These are phyloP conservation scores for Periconia digitata DNA, from an alignment of 2,329 filamentous ascomycete species.

Conservation along the genomic window DNA sequence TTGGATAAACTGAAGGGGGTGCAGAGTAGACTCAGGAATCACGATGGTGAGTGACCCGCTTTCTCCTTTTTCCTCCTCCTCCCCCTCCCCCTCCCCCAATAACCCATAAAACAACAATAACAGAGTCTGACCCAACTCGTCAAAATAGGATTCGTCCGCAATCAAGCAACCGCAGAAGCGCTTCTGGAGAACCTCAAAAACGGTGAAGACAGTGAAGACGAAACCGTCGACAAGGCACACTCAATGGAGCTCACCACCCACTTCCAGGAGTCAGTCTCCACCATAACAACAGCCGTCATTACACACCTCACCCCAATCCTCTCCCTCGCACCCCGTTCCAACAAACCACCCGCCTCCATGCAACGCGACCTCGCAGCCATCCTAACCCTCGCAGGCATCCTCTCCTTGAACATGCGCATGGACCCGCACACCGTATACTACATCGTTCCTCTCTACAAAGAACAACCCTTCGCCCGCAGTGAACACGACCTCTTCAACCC, in stretches of 20 bases:
- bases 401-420: slow-evolving; percentile 27
- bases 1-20: slow-evolving; percentile 6
- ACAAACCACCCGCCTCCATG: not conserved
- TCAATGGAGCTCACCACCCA: slow-evolving; percentile 16
- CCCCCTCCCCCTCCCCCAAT: not conserved
- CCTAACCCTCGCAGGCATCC: slow-evolving; percentile 20
- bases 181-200: too few relatives aligned
- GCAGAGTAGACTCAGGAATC: slow-evolving; percentile 11
- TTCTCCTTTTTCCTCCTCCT: too few relatives aligned
- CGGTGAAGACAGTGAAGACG: too few relatives aligned
- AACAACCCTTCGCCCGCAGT: slow-evolving; percentile 16
- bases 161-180: not conserved
- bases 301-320: slow-evolving; percentile 26
- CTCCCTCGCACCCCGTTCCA: slow-evolving; percentile 3
- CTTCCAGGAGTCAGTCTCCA: slow-evolving; percentile 25
- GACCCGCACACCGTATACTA: slow-evolving; percentile 31
- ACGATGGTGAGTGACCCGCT: slow-evolving; percentile 35
- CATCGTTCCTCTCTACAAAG: slow-evolving; percentile 27
- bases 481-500: slow-evolving; percentile 31
- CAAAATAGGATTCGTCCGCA: slow-evolving; percentile 4
- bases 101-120: not conserved
- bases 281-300: slow-evolving; percentile 17
- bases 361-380: slow-evolving; percentile 11
- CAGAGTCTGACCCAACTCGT: not conserved
- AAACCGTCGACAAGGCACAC: too few relatives aligned